A percentile compares a stretch with the other conserved stretches of the same genome.
These are phyloP conservation scores for Durotheca rogersii DNA, from an alignment of 495 filamentous ascomycete genomes.

Conservation along the genomic window DNA sequence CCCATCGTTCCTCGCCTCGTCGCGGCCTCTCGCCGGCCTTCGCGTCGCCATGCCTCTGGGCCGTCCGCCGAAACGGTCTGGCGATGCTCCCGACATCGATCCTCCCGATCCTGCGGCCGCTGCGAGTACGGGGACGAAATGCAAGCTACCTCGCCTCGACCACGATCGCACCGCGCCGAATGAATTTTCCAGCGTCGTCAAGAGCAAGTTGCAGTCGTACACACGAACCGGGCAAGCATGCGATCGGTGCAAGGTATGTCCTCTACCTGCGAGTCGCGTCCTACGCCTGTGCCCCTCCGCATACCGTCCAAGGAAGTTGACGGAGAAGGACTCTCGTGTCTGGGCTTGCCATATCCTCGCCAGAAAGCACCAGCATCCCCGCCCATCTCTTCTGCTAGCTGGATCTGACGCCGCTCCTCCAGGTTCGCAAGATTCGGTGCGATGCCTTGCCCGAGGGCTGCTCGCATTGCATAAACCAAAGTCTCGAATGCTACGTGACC, in stretches of 20 bases:
- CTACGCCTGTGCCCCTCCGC: neutral
- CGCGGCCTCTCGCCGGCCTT: conserved; percentile 14
- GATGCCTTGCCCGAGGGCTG: conserved; percentile 73
- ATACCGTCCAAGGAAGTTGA: neutral
- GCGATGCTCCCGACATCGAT: conserved; percentile 37
- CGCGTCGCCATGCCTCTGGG: conserved; percentile 40
- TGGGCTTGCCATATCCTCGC: neutral
- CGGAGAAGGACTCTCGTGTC: too few relatives aligned
- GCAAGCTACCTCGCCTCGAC: conserved; percentile 51
- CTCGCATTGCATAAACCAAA: conserved; percentile 68
- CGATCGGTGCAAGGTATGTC: conserved; percentile 81
- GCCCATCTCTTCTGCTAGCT: neutral
- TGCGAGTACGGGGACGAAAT: too few relatives aligned
- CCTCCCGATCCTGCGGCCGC: conserved; percentile 22
- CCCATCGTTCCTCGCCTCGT: neutral
- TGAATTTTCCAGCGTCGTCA: conserved; percentile 68
- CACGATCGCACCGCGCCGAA: conserved; percentile 43
- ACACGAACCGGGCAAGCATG: conserved; percentile 83
- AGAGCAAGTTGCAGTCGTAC: conserved; percentile 61
- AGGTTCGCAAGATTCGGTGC: conserved; percentile 85
- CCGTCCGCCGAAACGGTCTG: conserved; percentile 44
- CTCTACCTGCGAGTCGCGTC: neutral
- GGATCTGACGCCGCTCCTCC: conserved; percentile 24
- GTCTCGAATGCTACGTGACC: conserved; percentile 74
- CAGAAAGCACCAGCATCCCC: neutral